These are phyloP conservation scores for Meira miltonrushii DNA, from an alignment of 1,284 basidiomycete genomes.

Conservation along the genomic window DNA sequence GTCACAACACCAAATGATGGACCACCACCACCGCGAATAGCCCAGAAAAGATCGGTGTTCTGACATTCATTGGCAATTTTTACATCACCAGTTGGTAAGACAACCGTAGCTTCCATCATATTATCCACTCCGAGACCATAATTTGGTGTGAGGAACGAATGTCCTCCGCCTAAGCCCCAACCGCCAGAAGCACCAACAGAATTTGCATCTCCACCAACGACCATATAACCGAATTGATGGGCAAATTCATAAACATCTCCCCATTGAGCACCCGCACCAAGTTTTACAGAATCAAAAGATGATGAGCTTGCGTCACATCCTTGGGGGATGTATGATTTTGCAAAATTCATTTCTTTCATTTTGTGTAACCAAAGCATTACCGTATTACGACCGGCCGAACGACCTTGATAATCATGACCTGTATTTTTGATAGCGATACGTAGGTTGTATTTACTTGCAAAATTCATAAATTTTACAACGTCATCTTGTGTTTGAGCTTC, in stretches of 20 bases:
- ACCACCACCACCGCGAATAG: conserved; percentile 28
- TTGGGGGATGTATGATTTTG: conserved; percentile 28
- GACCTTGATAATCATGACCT: conserved; percentile 20
- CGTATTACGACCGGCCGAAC: conserved; percentile 49
- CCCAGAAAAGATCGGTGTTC: conserved; percentile 34
- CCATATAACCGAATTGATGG: conserved; percentile 53
- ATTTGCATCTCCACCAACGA: conserved; percentile 59
- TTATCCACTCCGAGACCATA: conserved; percentile 30
- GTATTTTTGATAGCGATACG: conserved; percentile 19
- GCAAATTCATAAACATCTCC: conserved; percentile 56
- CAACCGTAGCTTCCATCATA: conserved; percentile 25
- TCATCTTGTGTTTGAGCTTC: conserved; percentile 1
- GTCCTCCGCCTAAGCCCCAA: conserved; percentile 17
- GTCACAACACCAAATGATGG: conserved; percentile 14
- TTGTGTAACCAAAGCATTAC: conserved; percentile 22
- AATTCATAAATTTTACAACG: conserved; percentile 11
- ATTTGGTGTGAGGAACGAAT: conserved; percentile 15
- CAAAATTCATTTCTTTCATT: conserved; percentile 46
- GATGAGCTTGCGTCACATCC: not conserved
- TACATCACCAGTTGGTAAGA: conserved; percentile 37
- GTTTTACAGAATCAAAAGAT: conserved; percentile 54
- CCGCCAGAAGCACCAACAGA: conserved; percentile 22
- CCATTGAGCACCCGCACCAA: conserved; percentile 57
- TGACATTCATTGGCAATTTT: conserved; percentile 18
- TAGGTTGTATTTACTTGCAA: conserved; percentile 18